A percentile compares a stretch with the other conserved stretches of the same genome.
These are phyloP conservation scores for Asterophora lycoperdoides DNA, from an alignment of 768 basidiomycete genomes.

Conservation along the genomic window DNA sequence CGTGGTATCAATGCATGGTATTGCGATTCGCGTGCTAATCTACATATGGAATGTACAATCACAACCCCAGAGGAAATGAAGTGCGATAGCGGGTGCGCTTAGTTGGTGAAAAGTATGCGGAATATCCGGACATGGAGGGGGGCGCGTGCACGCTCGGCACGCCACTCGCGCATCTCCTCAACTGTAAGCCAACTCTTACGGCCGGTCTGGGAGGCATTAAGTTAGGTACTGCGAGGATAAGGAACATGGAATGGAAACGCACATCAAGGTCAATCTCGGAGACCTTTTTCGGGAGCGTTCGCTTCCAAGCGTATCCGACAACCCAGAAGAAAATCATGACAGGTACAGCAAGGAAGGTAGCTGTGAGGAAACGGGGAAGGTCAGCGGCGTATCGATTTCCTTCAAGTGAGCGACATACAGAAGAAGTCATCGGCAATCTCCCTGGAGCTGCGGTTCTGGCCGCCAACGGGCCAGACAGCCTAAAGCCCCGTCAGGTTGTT, in stretches of 20 bases:
- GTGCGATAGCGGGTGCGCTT: slow-evolving; percentile 1
- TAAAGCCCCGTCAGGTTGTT: slow-evolving; percentile 8
- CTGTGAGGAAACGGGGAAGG: slow-evolving; percentile 15
- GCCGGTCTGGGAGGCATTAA: slow-evolving; percentile 26
- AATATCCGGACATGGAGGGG: slow-evolving; percentile 34
- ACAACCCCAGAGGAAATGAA: neutral
- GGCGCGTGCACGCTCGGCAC: slow-evolving; percentile 34
- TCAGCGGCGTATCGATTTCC: neutral
- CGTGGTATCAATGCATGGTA: too few relatives aligned
- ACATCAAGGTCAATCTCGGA: slow-evolving; percentile 40
- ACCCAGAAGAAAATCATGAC: slow-evolving; percentile 38
- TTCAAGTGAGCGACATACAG: slow-evolving; percentile 20
- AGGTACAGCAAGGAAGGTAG: slow-evolving; percentile 36
- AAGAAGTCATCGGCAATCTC: slow-evolving; percentile 36
- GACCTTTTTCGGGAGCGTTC: slow-evolving; percentile 32
- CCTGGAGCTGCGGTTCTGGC: slow-evolving; percentile 23
- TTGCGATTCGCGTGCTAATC: too few relatives aligned
- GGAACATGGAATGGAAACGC: slow-evolving; percentile 5
- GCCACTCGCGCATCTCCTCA: slow-evolving; percentile 41
- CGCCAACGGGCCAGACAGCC: slow-evolving; percentile 40
- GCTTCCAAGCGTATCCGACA: slow-evolving; percentile 37
- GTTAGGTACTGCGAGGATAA: neutral
- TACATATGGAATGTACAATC: neutral
- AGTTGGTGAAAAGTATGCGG: slow-evolving; percentile 39
- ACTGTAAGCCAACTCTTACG: slow-evolving; percentile 45